Conservation (phyloP, 257 asterid species). For the Solanum chmielewskii region DNA sequence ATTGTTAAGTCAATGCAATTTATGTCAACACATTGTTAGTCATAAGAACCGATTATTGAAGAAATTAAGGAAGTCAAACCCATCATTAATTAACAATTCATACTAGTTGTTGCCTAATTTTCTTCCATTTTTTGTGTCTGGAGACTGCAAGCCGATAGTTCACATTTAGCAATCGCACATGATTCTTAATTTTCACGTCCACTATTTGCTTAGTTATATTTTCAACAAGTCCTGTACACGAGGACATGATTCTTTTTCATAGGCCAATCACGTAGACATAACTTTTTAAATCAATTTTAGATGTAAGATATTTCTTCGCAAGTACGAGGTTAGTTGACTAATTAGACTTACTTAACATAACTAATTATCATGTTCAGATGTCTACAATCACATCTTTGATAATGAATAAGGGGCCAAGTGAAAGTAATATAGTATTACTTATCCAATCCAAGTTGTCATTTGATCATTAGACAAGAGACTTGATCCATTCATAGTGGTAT, state of each 20-base stretch:
- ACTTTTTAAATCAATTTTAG: background rate
- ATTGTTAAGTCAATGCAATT: conserved; percentile 8
- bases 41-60: background rate
- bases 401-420: background rate
- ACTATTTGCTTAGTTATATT: background rate
- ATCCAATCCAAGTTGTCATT: background rate
- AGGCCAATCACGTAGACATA: background rate
- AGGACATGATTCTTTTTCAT: background rate
- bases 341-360: background rate
- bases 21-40: conserved; percentile 1
- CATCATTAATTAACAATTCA: conserved; percentile 9
- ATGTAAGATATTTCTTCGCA: background rate
- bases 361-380: background rate
- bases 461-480: background rate
- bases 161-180: background rate
- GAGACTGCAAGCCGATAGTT: background rate
- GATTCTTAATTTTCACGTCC: background rate
- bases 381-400: background rate
- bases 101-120: conserved; percentile 20
- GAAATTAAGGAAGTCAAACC: background rate
- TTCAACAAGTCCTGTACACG: background rate
- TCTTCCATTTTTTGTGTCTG: background rate
- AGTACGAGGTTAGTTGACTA: background rate
- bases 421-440: background rate
- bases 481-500: background rate